Conservation (phyloP, 129 eudicot species). For the Chrysanthemum lavandulifolium region DNA sequence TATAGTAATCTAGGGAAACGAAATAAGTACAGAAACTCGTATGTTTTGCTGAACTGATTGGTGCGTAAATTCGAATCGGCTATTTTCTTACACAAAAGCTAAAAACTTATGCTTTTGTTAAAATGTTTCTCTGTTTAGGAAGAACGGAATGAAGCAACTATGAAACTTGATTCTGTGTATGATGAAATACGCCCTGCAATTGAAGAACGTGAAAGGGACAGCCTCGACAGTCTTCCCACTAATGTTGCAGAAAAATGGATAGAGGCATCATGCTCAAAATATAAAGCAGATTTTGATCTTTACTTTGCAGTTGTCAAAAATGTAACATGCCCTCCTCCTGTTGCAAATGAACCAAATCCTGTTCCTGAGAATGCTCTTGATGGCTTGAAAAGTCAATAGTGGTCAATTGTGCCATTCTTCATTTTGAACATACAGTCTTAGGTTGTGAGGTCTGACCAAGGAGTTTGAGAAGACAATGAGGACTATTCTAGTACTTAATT, state of each 20-base stretch:
- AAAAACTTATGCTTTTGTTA: not conserved
- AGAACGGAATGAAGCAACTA: conserved; percentile 47
- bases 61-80: not conserved
- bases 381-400: conserved; percentile 17
- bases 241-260: conserved; percentile 83
- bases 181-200: conserved; percentile 84
- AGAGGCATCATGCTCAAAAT: conserved; percentile 59
- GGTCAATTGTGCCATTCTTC: conserved; percentile 1
- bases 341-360: conserved; percentile 21
- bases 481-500: conserved; percentile 12
- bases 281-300: conserved; percentile 60
- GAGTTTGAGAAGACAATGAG: conserved; percentile 16
- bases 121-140: conserved; percentile 44
- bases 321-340: conserved; percentile 41
- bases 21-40: not conserved
- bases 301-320: conserved; percentile 65
- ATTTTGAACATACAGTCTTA: conserved; percentile 12
- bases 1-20: not conserved
- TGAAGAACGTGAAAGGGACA: conserved; percentile 84
- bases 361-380: conserved; percentile 20
- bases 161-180: conserved; percentile 55
- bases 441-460: conserved; percentile 12
- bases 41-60: not conserved
- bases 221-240: conserved; percentile 68
- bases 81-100: not conserved